A percentile compares a stretch with the other conserved stretches of the same genome.
phyloP scores from a whole-genome alignment of 164 flowering plant species.

The Vitis amurensis region DNA sequence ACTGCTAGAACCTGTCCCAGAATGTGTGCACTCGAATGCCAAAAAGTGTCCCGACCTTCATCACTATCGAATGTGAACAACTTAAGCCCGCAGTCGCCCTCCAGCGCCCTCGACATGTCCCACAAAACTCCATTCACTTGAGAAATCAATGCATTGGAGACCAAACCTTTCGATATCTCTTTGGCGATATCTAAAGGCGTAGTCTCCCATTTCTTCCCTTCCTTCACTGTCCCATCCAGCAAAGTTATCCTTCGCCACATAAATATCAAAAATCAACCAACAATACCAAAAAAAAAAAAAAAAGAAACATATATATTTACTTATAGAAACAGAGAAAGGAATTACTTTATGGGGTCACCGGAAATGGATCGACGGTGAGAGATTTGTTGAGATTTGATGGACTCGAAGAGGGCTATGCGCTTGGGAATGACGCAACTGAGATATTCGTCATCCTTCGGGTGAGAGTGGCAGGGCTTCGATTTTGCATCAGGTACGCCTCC shows the following conservation, averaged over 20 bases:
- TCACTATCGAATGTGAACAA: slow-evolving; percentile 70
- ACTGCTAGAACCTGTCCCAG: slow-evolving; percentile 67
- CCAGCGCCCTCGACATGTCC: slow-evolving; percentile 92
- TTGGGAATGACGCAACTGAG: slow-evolving; percentile 57
- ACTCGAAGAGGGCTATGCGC: slow-evolving; percentile 61
- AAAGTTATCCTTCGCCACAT: slow-evolving; percentile 54
- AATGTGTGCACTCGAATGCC: slow-evolving; percentile 99
- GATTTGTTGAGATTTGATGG: slow-evolving; percentile 49
- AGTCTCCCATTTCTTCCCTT: slow-evolving; percentile 79
- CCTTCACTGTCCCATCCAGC: slow-evolving; percentile 81
- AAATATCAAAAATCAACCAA: too few species aligned
- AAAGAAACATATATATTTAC: background rate
- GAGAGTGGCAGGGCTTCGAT: background rate
- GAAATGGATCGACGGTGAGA: slow-evolving; percentile 41
- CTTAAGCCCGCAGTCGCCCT: slow-evolving; percentile 75
- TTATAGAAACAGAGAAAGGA: too few species aligned
- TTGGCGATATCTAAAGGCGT: slow-evolving; percentile 72
- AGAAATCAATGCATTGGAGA: slow-evolving; percentile 68
- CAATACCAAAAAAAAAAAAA: background rate
- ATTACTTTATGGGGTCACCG: slow-evolving; percentile 70
- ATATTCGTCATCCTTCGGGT: slow-evolving; percentile 51
- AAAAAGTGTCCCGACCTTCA: slow-evolving; percentile 91
- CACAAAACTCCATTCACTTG: slow-evolving; percentile 80
- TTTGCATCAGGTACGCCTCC: too few species aligned
- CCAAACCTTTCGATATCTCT: slow-evolving; percentile 70